Evolutionary conservation across 2,329 filamentous ascomycete genomes (phyloP).

Genomic region (Beauveria scarabaeidicola): DNA sequence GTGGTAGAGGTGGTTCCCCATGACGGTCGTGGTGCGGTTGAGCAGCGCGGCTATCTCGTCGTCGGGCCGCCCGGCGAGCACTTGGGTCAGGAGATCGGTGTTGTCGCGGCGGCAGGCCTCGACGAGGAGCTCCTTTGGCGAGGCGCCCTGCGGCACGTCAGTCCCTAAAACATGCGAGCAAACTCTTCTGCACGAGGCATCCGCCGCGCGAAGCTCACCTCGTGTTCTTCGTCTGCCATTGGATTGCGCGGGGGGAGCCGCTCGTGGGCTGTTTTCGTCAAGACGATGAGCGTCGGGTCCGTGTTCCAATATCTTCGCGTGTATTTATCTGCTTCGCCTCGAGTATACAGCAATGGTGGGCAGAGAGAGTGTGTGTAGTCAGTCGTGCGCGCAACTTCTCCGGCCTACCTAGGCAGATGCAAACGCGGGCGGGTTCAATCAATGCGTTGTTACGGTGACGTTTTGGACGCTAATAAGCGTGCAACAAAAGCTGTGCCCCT

Average conservation of each 20-base stretch:
- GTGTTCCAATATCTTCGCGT: no score
- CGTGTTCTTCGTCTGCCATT: constrained; percentile 29
- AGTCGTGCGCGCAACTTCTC: no score
- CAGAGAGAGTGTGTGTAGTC: no score
- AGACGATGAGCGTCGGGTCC: no score
- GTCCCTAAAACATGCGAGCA: background rate
- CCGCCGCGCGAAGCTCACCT: constrained; percentile 18
- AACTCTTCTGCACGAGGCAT: background rate
- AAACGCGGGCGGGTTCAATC: no score
- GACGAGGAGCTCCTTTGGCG: constrained; percentile 74
- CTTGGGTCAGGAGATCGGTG: constrained; percentile 69
- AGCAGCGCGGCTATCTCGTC: constrained; percentile 66
- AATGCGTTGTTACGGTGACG: no score
- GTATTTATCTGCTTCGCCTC: no score
- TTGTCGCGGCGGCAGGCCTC: constrained; percentile 94
- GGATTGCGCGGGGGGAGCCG: background rate
- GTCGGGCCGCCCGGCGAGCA: constrained; percentile 54
- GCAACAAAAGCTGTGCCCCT: no score
- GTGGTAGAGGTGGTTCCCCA: constrained; percentile 86
- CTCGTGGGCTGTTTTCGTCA: background rate
- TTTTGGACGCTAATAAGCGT: no score
- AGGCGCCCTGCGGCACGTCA: constrained; percentile 58
- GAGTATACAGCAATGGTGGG: no score
- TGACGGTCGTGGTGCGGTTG: constrained; percentile 74
- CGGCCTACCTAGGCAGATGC: no score